phyloP scores from a whole-genome alignment of 371 early-diverging fungal genomes.

The Rhizopus stolonifer region DNA sequence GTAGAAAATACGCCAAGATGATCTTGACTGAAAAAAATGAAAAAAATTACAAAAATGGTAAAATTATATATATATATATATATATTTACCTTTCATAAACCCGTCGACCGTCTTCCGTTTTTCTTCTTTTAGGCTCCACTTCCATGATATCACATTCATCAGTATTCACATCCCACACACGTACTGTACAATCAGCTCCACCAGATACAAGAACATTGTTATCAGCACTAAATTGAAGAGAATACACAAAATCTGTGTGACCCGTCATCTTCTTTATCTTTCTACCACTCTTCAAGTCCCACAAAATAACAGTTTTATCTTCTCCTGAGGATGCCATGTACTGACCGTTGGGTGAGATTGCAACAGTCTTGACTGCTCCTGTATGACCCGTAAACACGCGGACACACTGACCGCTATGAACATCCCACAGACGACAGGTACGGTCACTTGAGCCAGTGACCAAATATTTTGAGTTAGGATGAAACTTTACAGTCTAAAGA shows the following conservation, averaged over 20 bases:
- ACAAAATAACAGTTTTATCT: constrained; percentile 86
- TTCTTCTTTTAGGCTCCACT: constrained; percentile 12
- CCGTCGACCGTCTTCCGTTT: constrained; percentile 17
- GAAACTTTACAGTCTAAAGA: constrained; percentile 87
- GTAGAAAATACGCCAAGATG: constrained; percentile 85
- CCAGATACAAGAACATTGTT: constrained; percentile 87
- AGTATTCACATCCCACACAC: constrained; percentile 92
- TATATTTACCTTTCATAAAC: constrained; percentile 28
- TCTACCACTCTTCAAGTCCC: constrained; percentile 96
- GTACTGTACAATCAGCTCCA: constrained; percentile 91
- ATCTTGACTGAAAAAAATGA: constrained; percentile 44
- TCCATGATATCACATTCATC: constrained; percentile 23
- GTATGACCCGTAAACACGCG: constrained; percentile 93
- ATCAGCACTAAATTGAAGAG: constrained; percentile 86
- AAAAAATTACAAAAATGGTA: neutral
- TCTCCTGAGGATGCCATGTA: constrained; percentile 89
- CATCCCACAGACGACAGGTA: constrained; percentile 96
- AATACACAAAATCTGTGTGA: constrained; percentile 86
- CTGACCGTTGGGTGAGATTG: constrained; percentile 94
- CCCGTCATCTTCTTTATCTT: constrained; percentile 81
- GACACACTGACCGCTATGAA: constrained; percentile 90
- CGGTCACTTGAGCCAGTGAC: constrained; percentile 95
- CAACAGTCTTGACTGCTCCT: constrained; percentile 86
- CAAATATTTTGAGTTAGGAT: constrained; percentile 97
- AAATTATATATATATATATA: neutral